Conservation (phyloP, 495 filamentous ascomycete species). For the Penicillium waksmanii region DNA sequence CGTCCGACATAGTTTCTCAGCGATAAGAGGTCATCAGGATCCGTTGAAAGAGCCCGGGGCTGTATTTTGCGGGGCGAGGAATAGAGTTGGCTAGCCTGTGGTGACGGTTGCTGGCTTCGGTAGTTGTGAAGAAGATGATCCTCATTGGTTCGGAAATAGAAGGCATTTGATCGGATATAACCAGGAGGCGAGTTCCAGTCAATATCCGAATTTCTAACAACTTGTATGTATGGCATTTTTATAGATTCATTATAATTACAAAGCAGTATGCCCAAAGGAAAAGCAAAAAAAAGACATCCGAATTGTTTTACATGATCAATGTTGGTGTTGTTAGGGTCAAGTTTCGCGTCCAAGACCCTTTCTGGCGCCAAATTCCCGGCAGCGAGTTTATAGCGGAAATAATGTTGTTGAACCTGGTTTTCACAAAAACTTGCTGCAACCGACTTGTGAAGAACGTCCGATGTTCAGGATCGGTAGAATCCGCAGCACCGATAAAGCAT, state of each 20-base stretch:
- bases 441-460: slow-evolving; percentile 22
- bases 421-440: slow-evolving; percentile 15
- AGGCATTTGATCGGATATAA: neutral
- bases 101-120: neutral
- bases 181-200: neutral
- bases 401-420: slow-evolving; percentile 28
- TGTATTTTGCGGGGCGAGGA: neutral
- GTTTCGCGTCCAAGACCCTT: slow-evolving; percentile 22
- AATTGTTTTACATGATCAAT: slow-evolving; percentile 24
- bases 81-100: neutral
- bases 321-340: slow-evolving; percentile 17
- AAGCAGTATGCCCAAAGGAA: neutral
- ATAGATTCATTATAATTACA: neutral
- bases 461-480: slow-evolving; percentile 24
- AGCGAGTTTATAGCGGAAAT: slow-evolving; percentile 18
- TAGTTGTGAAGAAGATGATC: neutral
- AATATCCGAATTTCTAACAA: too few species aligned
- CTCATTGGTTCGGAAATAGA: neutral
- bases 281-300: too few species aligned
- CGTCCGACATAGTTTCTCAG: slow-evolving; percentile 1
- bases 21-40: neutral
- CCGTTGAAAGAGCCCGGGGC: neutral
- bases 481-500: slow-evolving; percentile 29
- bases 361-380: slow-evolving; percentile 25
- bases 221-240: too few species aligned